Evolutionary conservation across 1,284 basidiomycete genomes (phyloP).

Genomic region (Melampsora abietis-canadensis): DNA sequence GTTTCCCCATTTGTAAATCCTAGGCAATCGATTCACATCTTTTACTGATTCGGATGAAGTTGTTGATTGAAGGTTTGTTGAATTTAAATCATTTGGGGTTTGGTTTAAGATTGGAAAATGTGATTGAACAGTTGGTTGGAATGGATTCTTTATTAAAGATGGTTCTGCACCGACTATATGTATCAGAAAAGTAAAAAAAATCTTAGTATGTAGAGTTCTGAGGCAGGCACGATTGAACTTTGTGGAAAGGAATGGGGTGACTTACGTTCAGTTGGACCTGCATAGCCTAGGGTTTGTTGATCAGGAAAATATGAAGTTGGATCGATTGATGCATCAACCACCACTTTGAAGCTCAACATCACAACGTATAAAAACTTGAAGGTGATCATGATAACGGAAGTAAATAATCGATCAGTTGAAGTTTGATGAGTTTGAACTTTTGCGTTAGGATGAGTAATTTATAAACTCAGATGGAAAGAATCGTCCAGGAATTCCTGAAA

Average conservation of each 20-base stretch:
- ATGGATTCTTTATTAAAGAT: background rate
- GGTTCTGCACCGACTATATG: conserved; percentile 16
- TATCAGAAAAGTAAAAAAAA: background rate
- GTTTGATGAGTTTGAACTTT: no score
- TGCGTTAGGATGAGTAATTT: no score
- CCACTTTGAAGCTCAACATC: no score
- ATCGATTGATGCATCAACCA: no score
- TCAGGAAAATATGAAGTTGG: conserved; percentile 7
- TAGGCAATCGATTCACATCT: background rate
- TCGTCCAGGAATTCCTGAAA: no score
- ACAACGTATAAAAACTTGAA: no score
- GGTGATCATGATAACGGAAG: no score
- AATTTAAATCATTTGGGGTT: background rate
- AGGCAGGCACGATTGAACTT: background rate
- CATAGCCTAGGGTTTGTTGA: conserved; percentile 15
- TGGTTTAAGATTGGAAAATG: conserved; percentile 35
- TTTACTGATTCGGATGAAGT: background rate
- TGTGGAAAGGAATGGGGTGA: background rate
- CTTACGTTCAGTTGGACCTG: conserved; percentile 26
- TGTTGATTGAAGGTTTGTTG: background rate
- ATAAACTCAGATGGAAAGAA: no score
- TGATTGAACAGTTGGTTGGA: background rate
- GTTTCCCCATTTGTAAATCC: conserved; percentile 19
- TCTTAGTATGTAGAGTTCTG: background rate
- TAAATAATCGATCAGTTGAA: no score